Percentiles rank a stretch among this genome's conserved stretches.
These are phyloP conservation scores for Venustampulla echinocandica DNA, from an alignment of 495 filamentous ascomycete genomes.

Conservation along the genomic window DNA sequence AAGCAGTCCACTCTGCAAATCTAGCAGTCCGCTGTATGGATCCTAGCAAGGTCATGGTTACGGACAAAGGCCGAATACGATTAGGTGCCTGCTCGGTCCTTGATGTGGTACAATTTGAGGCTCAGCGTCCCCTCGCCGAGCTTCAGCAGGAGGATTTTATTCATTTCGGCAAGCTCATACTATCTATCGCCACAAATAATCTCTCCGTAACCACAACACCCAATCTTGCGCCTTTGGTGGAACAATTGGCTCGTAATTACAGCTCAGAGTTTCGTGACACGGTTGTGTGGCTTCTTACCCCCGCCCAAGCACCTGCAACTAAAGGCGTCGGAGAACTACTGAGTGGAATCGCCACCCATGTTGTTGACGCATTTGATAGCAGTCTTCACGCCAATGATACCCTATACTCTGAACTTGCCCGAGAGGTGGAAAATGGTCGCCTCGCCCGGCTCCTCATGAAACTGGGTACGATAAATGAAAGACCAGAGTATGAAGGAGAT, in stretches of 20 bases:
- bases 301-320: conserved; percentile 33
- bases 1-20: conserved; percentile 69
- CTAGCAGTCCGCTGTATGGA: conserved; percentile 80
- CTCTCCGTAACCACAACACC: conserved; percentile 25
- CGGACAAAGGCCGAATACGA: conserved; percentile 76
- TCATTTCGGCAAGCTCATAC: conserved; percentile 74
- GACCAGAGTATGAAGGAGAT: conserved; percentile 71
- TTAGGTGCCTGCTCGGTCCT: conserved; percentile 78
- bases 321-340: conserved; percentile 75
- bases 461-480: conserved; percentile 75
- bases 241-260: conserved; percentile 64
- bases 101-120: conserved; percentile 76
- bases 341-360: conserved; percentile 61
- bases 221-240: conserved; percentile 51
- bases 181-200: conserved; percentile 65
- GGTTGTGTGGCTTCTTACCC: conserved; percentile 64
- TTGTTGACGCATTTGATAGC: conserved; percentile 62
- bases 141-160: conserved; percentile 83
- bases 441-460: conserved; percentile 76
- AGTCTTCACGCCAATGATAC: conserved; percentile 68
- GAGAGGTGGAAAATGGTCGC: conserved; percentile 87
- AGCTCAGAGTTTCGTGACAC: conserved; percentile 64
- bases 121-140: conserved; percentile 54
- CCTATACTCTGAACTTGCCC: conserved; percentile 55
- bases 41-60: conserved; percentile 75